These are phyloP conservation scores for Leccinellum luteum DNA, from an alignment of 768 basidiomycete species.

Conservation along the genomic window DNA sequence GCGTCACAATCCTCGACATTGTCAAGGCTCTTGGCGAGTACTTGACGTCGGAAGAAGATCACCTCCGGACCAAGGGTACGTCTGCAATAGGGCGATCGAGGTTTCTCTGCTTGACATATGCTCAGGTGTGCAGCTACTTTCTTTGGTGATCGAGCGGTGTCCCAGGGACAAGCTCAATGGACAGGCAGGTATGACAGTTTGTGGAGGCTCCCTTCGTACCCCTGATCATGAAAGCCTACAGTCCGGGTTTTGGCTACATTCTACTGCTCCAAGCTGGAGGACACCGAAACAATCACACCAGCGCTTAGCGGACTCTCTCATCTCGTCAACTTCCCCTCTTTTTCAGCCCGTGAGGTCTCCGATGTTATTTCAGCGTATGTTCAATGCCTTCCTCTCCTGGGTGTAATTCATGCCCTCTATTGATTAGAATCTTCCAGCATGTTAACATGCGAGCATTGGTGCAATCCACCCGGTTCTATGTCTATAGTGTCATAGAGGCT, in stretches of 20 bases:
- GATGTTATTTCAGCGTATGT: conserved; percentile 60
- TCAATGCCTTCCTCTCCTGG: not conserved
- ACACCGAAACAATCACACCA: conserved; percentile 79
- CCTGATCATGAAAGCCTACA: conserved; percentile 31
- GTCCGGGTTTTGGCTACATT: conserved; percentile 82
- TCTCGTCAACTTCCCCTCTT: conserved; percentile 59
- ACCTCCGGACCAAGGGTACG: conserved; percentile 74
- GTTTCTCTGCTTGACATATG: not conserved
- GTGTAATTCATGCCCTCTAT: not conserved
- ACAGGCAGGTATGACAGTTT: conserved; percentile 65
- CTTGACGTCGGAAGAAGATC: conserved; percentile 82
- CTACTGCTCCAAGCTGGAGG: conserved; percentile 83
- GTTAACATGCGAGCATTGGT: conserved; percentile 81
- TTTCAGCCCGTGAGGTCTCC: conserved; percentile 62
- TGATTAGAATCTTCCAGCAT: conserved; percentile 63
- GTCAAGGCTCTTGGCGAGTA: conserved; percentile 88
- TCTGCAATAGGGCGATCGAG: not conserved
- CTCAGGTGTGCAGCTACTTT: conserved; percentile 81
- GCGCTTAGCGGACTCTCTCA: conserved; percentile 73
- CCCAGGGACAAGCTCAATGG: conserved; percentile 66
- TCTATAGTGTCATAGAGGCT: conserved; percentile 79
- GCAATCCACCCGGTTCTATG: conserved; percentile 76
- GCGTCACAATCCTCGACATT: conserved; percentile 64
- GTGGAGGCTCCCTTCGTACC: not conserved
- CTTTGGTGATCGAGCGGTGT: conserved; percentile 61